Conservation (phyloP, 352 stramenopile genomes). For the Phytophthora lateralis region DNA sequence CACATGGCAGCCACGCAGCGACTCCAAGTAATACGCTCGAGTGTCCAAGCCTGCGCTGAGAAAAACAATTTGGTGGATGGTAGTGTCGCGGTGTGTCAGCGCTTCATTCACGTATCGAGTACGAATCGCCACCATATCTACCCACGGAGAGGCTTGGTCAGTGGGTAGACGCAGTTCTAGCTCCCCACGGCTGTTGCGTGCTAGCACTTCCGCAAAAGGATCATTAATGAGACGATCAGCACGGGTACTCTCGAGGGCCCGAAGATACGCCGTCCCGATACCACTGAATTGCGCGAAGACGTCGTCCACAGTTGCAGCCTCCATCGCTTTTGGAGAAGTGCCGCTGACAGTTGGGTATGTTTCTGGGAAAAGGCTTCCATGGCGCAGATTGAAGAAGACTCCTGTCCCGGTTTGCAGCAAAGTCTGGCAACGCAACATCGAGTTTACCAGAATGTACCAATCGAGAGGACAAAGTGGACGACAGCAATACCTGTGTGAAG, state of each 20-base stretch:
- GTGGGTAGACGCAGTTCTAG: background rate
- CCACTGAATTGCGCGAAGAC: slow-evolving; percentile 10
- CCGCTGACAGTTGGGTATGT: background rate
- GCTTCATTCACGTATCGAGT: slow-evolving; percentile 53
- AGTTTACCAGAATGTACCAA: slow-evolving; percentile 1
- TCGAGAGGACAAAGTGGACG: slow-evolving; percentile 8
- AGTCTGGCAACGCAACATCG: slow-evolving; percentile 9
- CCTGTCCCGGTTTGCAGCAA: background rate
- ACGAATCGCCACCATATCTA: slow-evolving; percentile 41
- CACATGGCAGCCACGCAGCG: slow-evolving; percentile 34
- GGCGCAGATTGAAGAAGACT: background rate
- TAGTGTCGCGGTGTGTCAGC: slow-evolving; percentile 25
- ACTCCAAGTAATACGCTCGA: slow-evolving; percentile 50
- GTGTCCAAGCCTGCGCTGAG: slow-evolving; percentile 50
- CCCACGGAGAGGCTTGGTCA: background rate
- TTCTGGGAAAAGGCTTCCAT: background rate
- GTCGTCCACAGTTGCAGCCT: background rate
- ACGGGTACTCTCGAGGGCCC: slow-evolving; percentile 10
- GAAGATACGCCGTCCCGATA: slow-evolving; percentile 20
- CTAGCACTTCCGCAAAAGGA: slow-evolving; percentile 16
- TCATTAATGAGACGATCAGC: slow-evolving; percentile 16
- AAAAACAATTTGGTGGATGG: slow-evolving; percentile 51
- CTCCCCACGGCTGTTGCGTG: background rate
- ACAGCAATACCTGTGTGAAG: slow-evolving; percentile 4
- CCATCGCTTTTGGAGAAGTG: background rate